Evolutionary conservation across 768 basidiomycete genomes (phyloP).

Genomic region (Kwoniella botswanensis): DNA sequence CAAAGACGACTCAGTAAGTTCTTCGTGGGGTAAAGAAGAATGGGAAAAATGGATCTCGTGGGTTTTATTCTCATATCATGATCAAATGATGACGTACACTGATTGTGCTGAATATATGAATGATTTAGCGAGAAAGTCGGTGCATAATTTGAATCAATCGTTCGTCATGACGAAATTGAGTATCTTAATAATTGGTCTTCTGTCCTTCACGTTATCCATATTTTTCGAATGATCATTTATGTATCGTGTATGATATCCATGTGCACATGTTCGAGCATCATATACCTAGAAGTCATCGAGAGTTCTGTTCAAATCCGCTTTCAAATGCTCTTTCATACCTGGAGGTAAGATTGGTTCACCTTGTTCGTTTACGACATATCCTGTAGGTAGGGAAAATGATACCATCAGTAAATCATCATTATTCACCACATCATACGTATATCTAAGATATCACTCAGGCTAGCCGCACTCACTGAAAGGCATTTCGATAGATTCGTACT

Average conservation of each 20-base stretch:
- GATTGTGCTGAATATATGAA: background rate
- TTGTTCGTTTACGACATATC: slow-evolving; percentile 62
- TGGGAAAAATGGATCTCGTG: slow-evolving; percentile 75
- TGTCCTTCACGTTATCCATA: too few relatives aligned
- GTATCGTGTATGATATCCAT: background rate
- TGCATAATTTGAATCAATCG: background rate
- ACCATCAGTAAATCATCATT: too few relatives aligned
- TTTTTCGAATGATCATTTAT: background rate
- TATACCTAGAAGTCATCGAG: slow-evolving; percentile 65
- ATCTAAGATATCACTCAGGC: background rate
- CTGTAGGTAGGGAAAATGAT: slow-evolving; percentile 54
- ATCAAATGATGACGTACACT: background rate
- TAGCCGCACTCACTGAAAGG: slow-evolving; percentile 75
- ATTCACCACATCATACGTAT: background rate
- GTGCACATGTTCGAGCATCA: background rate
- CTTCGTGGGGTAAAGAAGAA: slow-evolving; percentile 79
- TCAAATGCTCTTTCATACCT: slow-evolving; percentile 84
- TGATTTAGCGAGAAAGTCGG: slow-evolving; percentile 19
- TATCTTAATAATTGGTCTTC: background rate
- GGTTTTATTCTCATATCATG: slow-evolving; percentile 17
- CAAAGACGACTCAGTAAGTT: slow-evolving; percentile 73
- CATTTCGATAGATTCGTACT: slow-evolving; percentile 94
- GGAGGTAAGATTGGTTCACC: slow-evolving; percentile 78
- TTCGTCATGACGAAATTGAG: too few relatives aligned
- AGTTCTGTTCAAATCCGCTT: slow-evolving; percentile 81